Conservation (phyloP, 257 asterid genomes). For the Forsythia viridissima region DNA sequence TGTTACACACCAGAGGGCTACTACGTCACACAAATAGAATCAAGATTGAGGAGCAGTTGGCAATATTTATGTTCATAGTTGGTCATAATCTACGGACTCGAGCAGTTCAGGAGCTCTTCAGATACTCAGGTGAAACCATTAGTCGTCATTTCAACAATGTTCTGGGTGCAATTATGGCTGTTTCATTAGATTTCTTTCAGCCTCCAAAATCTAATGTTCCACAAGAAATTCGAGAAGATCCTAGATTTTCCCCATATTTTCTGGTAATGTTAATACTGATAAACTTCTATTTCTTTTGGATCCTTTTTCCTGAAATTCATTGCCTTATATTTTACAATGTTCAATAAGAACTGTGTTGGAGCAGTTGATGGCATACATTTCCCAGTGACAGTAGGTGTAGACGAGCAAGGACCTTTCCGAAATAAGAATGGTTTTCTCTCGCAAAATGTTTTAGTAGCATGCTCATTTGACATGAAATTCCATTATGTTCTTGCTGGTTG, state of each 20-base stretch:
- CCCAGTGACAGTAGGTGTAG: constrained; percentile 52
- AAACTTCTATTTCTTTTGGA: not conserved
- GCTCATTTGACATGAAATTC: constrained; percentile 51
- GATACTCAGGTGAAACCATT: constrained; percentile 52
- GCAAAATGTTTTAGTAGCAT: constrained; percentile 43
- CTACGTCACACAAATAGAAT: constrained; percentile 47
- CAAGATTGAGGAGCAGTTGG: constrained; percentile 51
- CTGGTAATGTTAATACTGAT: constrained; percentile 27
- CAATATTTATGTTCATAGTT: constrained; percentile 47
- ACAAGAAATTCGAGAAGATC: constrained; percentile 37
- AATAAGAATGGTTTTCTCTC: constrained; percentile 43
- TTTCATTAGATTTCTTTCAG: constrained; percentile 42
- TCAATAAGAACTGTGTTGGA: constrained; percentile 49
- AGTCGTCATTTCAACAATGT: constrained; percentile 58
- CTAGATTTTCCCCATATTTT: constrained; percentile 44
- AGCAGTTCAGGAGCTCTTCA: constrained; percentile 52
- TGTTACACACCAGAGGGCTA: constrained; percentile 39
- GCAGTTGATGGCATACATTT: constrained; percentile 50
- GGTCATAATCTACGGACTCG: constrained; percentile 52
- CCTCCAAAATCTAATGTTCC: constrained; percentile 40
- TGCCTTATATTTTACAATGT: constrained; percentile 20
- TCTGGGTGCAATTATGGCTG: constrained; percentile 35
- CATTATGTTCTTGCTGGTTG: constrained; percentile 53
- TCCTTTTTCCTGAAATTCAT: constrained; percentile 4
- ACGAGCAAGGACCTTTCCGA: constrained; percentile 53